Evolutionary conservation across 345 rosid genomes (phyloP).

Genomic region (Corymbia maculata): DNA sequence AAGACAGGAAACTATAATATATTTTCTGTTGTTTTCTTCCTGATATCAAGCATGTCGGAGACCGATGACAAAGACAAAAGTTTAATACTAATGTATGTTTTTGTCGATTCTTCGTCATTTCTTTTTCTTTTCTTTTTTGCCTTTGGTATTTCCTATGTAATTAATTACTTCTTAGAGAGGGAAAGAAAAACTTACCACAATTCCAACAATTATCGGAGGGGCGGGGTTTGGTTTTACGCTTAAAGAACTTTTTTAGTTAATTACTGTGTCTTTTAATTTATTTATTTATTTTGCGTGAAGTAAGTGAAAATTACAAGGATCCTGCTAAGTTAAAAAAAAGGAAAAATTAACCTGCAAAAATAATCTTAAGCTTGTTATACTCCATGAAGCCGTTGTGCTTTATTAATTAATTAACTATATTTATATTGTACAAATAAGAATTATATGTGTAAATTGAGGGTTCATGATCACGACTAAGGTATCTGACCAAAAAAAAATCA

Average conservation of each 20-base stretch:
- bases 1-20: not conserved
- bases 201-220: not conserved
- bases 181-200: not conserved
- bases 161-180: not conserved
- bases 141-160: not conserved
- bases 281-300: not conserved
- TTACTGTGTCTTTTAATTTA: not conserved
- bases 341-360: not conserved
- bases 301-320: not conserved
- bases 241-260: no score
- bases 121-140: no score
- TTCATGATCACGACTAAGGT: not conserved
- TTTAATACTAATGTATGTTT: not conserved
- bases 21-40: not conserved
- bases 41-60: not conserved
- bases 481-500: no score
- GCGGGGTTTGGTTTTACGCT: no score
- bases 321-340: not conserved
- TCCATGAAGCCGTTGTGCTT: not conserved
- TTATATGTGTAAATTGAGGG: not conserved
- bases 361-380: not conserved
- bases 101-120: not conserved
- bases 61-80: not conserved
- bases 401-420: no score
- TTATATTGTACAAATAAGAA: not conserved